Evolutionary conservation across 164 flowering plant genomes (phyloP), one percentile per base, ranked within the genome.

Genomic region (Warburgia ugandensis): DNA sequence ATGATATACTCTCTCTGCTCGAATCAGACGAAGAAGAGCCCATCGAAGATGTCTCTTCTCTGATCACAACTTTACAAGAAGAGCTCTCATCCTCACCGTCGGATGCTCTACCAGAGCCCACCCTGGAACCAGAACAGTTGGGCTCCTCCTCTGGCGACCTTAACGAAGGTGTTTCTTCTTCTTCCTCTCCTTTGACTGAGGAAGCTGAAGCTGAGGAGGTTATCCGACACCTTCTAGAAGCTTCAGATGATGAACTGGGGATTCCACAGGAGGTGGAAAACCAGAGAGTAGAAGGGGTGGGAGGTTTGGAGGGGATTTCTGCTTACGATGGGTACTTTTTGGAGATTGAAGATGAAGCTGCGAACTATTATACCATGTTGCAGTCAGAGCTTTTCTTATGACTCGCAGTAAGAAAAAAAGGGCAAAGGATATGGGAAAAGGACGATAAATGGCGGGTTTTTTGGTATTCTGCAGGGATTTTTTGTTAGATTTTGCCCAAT

Each of bases 231-330:
- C 60, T 56, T 21, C 52, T 56, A 29, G 60, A 56, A 37, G 60
- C 60, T 26, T 56, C 60, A 9, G 60, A 56, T 52, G 60, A 56
- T 52, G 60, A 56, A 35, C 60, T 56, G 22, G 60, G 60, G 22
- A 56, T 56, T 16, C 60, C 60, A 14, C 3, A 21, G 7, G 48
- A 41, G 16, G 33, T 29, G 22, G 38, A 26, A 23, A 16, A 31
- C 16, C 3, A 20, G 55, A 21, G 16, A 37, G 21, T 16, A 5
- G 2, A 23, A 2, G 20, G 55, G 22, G 11, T n/a, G 9, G 31
- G 27, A 4, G 27, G 55, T 9, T 6, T 32, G 2, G 29, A 21
- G 40, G 49, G 23, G 58, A 10, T 54, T 44, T 44, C 29, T 14
- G 23, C 29, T 5, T 56, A 45, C 17, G 60, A 56, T 26, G 50